Conservation (phyloP, 331 rosid genomes). For the Quercus phellos region DNA sequence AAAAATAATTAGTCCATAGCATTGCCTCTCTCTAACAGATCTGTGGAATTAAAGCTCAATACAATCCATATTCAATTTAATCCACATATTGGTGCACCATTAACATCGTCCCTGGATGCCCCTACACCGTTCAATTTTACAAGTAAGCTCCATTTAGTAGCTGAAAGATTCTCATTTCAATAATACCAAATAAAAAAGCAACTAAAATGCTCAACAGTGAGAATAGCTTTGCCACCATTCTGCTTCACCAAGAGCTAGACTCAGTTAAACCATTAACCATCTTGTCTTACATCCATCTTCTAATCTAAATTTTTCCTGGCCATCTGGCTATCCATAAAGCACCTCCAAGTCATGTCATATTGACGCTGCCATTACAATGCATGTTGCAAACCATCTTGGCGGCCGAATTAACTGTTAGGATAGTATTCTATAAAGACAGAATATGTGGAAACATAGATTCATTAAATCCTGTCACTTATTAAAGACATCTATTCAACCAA, state of each 20-base stretch:
- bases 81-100: neutral
- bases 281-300: neutral
- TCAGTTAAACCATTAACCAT: neutral
- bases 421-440: neutral
- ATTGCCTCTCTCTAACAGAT: neutral
- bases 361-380: neutral
- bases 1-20: neutral
- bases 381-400: neutral
- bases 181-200: neutral
- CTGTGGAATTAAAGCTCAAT: neutral
- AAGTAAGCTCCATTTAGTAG: neutral
- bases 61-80: neutral
- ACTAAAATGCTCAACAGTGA: neutral
- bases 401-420: neutral
- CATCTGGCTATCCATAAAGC: neutral
- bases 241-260: neutral
- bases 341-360: neutral
- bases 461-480: neutral
- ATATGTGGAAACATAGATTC: neutral
- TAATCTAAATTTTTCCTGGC: neutral
- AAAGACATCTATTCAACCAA: neutral
- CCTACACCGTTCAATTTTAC: neutral
- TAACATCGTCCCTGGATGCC: neutral
- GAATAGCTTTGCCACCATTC: neutral
- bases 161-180: neutral